Evolutionary conservation across 352 stramenopile species (phyloP).

Genomic region (Plasmopara viticola): DNA sequence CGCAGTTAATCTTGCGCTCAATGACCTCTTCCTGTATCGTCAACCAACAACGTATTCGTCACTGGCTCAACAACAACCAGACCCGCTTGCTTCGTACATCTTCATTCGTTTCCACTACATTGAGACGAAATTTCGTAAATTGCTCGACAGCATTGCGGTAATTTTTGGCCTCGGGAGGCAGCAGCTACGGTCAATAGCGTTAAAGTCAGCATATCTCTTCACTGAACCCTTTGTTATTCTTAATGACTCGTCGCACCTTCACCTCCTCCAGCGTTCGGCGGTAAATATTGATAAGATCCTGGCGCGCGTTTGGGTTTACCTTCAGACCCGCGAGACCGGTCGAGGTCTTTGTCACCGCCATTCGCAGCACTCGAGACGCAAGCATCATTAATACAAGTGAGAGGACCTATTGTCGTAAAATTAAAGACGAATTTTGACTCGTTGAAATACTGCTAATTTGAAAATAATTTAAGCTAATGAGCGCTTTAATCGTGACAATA

Average conservation of each 20-base stretch:
- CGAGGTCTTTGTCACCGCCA: slow-evolving; percentile 83
- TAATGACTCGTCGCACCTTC: slow-evolving; percentile 36
- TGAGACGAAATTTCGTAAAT: slow-evolving; percentile 83
- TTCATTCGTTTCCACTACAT: slow-evolving; percentile 62
- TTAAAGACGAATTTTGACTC: too few relatives aligned
- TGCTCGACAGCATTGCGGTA: slow-evolving; percentile 78
- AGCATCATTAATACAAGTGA: slow-evolving; percentile 48
- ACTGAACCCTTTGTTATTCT: background rate
- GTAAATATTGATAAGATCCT: slow-evolving; percentile 83
- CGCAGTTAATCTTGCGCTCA: slow-evolving; percentile 83
- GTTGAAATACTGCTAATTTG: background rate
- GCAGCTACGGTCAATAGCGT: slow-evolving; percentile 28
- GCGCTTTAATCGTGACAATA: background rate
- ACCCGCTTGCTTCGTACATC: slow-evolving; percentile 39
- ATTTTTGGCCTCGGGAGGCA: slow-evolving; percentile 56
- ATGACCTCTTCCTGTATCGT: slow-evolving; percentile 59
- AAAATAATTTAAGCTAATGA: slow-evolving; percentile 12
- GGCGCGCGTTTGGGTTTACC: slow-evolving; percentile 77
- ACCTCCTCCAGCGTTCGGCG: slow-evolving; percentile 75
- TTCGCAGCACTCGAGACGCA: slow-evolving; percentile 72
- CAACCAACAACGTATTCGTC: slow-evolving; percentile 1
- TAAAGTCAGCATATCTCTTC: slow-evolving; percentile 1
- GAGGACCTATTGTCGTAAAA: slow-evolving; percentile 4
- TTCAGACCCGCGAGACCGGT: slow-evolving; percentile 80
- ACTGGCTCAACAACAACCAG: slow-evolving; percentile 5